Evolutionary conservation across 1,284 basidiomycete genomes (phyloP).

Genomic region (Irpex sp.): DNA sequence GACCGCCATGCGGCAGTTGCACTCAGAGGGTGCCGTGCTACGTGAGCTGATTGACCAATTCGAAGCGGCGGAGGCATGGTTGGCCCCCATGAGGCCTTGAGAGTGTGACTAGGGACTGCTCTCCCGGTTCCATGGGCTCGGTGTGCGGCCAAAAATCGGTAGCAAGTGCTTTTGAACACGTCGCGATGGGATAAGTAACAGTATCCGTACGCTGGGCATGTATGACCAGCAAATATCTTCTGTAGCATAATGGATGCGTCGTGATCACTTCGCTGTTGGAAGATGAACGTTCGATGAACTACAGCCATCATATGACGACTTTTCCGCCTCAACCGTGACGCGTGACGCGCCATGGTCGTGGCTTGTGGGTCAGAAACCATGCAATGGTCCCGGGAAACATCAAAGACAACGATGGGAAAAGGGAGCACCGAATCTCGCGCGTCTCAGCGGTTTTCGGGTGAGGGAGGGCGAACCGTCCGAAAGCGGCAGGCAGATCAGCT

Average conservation of each 20-base stretch:
- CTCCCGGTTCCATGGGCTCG: not conserved
- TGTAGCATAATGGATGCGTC: constrained; percentile 7
- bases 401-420: constrained; percentile 22
- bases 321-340: not conserved
- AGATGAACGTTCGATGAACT: not conserved
- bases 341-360: constrained; percentile 4
- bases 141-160: constrained; percentile 2
- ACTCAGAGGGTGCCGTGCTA: constrained; percentile 77
- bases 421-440: constrained; percentile 2
- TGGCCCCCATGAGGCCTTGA: constrained; percentile 87
- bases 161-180: not conserved
- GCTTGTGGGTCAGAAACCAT: constrained; percentile 9
- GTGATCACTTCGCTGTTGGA: not conserved
- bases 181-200: not conserved
- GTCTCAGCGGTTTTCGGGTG: not conserved
- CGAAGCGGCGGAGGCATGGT: constrained; percentile 91
- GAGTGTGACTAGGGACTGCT: constrained; percentile 15
- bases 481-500: not conserved
- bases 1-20: constrained; percentile 83
- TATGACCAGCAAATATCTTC: not conserved
- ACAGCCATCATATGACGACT: constrained; percentile 7
- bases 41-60: constrained; percentile 90
- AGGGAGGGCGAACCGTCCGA: not conserved
- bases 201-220: not conserved
- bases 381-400: constrained; percentile 17